phyloP scores from a whole-genome alignment of 768 basidiomycete species.

The Termitomyces sp. region DNA sequence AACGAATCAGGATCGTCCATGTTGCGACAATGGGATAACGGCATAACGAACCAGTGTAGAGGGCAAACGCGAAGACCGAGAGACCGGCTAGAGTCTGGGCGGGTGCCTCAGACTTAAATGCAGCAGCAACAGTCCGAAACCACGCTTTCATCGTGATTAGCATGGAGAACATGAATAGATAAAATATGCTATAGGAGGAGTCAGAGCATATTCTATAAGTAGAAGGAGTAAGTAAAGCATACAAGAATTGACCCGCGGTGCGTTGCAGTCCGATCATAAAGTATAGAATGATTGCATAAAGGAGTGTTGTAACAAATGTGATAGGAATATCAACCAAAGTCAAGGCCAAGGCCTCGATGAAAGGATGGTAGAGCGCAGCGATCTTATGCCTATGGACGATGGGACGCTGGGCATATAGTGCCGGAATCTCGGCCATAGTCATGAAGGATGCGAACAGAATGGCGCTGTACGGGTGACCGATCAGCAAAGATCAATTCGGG shows the following conservation, averaged over 20 bases:
- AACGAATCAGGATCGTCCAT: neutral
- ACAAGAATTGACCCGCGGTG: constrained; percentile 63
- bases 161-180: constrained; percentile 52
- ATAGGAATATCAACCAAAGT: constrained; percentile 62
- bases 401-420: constrained; percentile 56
- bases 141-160: constrained; percentile 69
- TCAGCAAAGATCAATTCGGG: constrained; percentile 6
- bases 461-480: constrained; percentile 10
- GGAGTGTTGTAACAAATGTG: constrained; percentile 41
- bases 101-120: constrained; percentile 52
- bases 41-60: constrained; percentile 37
- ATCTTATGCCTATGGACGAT: constrained; percentile 54
- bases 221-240: constrained; percentile 25
- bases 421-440: constrained; percentile 20
- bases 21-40: constrained; percentile 17
- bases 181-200: constrained; percentile 42
- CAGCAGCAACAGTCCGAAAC: constrained; percentile 66
- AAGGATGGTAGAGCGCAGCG: constrained; percentile 50
- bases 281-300: constrained; percentile 52
- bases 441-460: constrained; percentile 5
- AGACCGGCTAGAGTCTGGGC: constrained; percentile 49
- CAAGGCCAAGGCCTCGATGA: constrained; percentile 36
- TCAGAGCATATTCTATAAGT: neutral
- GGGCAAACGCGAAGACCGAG: constrained; percentile 44
- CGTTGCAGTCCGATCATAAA: constrained; percentile 60